Percentiles rank a stretch among this genome's conserved stretches.
phyloP scores from a whole-genome alignment of 2,329 filamentous ascomycete genomes.

The Diaporthe vaccinii region DNA sequence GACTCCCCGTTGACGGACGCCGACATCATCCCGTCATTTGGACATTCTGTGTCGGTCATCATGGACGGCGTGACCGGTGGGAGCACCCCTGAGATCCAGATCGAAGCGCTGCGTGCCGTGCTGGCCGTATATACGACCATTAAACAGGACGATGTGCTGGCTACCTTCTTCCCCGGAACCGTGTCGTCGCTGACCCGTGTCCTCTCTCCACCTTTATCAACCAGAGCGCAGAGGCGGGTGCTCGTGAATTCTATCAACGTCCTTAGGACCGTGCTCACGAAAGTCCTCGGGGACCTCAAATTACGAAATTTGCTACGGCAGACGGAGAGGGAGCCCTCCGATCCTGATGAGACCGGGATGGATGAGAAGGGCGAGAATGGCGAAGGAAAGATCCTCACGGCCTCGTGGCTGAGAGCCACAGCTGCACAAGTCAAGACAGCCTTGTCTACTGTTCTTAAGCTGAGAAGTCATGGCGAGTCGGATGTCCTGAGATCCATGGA shows the following conservation, averaged over 20 bases:
- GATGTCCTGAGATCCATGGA: conserved; percentile 79
- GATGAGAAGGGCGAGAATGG: conserved; percentile 49
- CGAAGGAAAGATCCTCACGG: conserved; percentile 57
- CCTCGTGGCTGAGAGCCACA: conserved; percentile 84
- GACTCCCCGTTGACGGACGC: conserved; percentile 64
- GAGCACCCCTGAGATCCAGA: conserved; percentile 75
- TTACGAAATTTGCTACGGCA: conserved; percentile 61
- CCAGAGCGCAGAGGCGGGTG: conserved; percentile 69
- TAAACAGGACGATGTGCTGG: conserved; percentile 79
- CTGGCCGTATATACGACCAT: conserved; percentile 73
- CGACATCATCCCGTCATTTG: conserved; percentile 80
- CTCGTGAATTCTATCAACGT: conserved; percentile 73
- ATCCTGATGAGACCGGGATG: conserved; percentile 46
- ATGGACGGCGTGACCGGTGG: conserved; percentile 80
- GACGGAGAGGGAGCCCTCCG: conserved; percentile 41
- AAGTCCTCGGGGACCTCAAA: conserved; percentile 70
- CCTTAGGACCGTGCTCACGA: conserved; percentile 67
- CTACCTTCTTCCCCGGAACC: conserved; percentile 89
- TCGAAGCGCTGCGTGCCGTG: conserved; percentile 77
- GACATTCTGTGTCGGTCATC: conserved; percentile 84
- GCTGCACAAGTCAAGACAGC: conserved; percentile 86
- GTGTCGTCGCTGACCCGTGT: conserved; percentile 85
- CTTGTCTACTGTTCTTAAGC: conserved; percentile 80
- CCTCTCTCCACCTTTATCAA: conserved; percentile 75
- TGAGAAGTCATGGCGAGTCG: conserved; percentile 77